Percentiles rank a stretch among this genome's conserved stretches.
Evolutionary conservation across 2,329 filamentous ascomycete genomes (phyloP).

Genomic region (Neopestalotiopsis rosae): DNA sequence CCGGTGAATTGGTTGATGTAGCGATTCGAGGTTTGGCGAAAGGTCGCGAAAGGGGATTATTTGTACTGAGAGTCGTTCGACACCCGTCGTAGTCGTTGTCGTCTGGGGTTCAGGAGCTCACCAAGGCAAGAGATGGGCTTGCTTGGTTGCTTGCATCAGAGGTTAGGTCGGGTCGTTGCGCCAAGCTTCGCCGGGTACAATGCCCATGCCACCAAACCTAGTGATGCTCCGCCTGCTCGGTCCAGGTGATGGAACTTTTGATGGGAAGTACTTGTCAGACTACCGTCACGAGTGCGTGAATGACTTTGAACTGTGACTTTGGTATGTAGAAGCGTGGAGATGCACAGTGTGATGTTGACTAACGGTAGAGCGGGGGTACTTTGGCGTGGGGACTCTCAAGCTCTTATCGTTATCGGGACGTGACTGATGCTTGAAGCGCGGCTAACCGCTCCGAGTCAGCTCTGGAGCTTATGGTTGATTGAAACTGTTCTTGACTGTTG

Average conservation of each 20-base stretch:
- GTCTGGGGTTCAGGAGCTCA: conserved; percentile 11
- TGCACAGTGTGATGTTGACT: neutral
- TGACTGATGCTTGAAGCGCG: neutral
- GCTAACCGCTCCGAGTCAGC: neutral
- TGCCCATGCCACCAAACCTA: neutral
- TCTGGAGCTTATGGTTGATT: neutral
- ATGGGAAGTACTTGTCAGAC: neutral
- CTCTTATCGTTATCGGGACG: conserved; percentile 12
- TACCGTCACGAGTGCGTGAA: neutral
- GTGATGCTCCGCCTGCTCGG: neutral
- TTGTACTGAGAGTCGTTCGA: neutral
- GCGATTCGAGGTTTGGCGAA: neutral
- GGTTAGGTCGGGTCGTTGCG: conserved; percentile 3
- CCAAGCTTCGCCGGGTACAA: conserved; percentile 3
- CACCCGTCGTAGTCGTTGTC: neutral
- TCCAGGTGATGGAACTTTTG: conserved; percentile 5
- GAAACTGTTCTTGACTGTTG: neutral
- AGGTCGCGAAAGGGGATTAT: neutral
- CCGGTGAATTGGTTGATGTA: neutral
- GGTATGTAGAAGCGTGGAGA: neutral
- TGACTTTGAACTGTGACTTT: conserved; percentile 3
- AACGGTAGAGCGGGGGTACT: neutral
- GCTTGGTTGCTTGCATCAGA: conserved; percentile 5
- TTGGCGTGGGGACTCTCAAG: neutral
- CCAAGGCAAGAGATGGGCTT: conserved; percentile 1